Evolutionary conservation across 73 alveolate species (phyloP), one percentile per base, ranked within the genome.

Genomic region (Paramecium octaurelia): DNA sequence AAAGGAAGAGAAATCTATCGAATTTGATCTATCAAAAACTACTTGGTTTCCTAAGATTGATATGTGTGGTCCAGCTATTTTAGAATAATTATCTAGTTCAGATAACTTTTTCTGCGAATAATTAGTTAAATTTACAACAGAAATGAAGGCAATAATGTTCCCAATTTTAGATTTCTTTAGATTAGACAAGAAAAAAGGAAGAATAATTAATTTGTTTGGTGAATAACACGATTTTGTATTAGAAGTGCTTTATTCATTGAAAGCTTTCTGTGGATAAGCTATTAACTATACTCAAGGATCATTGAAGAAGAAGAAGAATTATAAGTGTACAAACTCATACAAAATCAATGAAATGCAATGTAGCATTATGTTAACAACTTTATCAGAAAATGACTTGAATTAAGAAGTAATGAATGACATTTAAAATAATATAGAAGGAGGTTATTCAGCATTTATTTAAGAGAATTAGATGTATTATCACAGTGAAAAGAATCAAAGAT

Each of bases 221-320:
- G 38, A 80, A 27, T 35, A 80, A 20, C 57, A 80, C 16, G 91
- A 80, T 80, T 80, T 80, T 35, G 21, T 80, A 24, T 46, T 44
- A 44, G 91, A 80, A 24, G 91, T 80, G 14, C 31, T 80, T 18
- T 44, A 80, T 80, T 80, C 91, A 24, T 48, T 80, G 24, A 80
- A 80, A 80, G 70, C 73, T 11, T 23, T 23, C 7, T 80, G 91
- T 43, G 91, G 91, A 80, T 4, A 34, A 10, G 11, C 44, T 10
- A 80, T 80, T n/a, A 40, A 43, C 14, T 23, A 24, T 35, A 44
- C 76, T 20, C 29, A 80, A 44, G 91, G 91, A 12, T 44, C 76
- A 23, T 80, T 80, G 14, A 80, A 80, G 44, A 42, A 16, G 35
- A 44, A 42, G 46, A 80, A 48, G 44, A 64, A 40, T 27, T 80